These are phyloP conservation scores for Clavariopsis aquatica DNA, from an alignment of 495 filamentous ascomycete species.

Conservation along the genomic window DNA sequence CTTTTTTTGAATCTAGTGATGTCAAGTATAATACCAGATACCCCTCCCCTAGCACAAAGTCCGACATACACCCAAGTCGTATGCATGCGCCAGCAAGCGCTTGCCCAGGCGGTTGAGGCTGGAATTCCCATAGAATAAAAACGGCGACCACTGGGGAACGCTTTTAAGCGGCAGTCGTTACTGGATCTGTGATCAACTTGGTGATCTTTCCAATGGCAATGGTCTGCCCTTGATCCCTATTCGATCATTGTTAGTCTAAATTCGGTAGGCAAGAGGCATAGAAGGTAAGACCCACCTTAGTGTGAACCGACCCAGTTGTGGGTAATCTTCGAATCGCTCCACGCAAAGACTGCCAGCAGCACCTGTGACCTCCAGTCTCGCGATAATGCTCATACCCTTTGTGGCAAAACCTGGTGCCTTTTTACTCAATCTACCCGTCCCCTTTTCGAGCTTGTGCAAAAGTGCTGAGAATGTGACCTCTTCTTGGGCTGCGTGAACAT, in stretches of 20 bases:
- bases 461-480: conserved; percentile 86
- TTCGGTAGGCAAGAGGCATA: not conserved
- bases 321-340: conserved; percentile 89
- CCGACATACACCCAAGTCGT: not conserved
- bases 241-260: not conserved
- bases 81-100: not conserved
- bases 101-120: not conserved
- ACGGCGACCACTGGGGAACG: not conserved
- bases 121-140: not conserved
- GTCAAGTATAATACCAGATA: not conserved
- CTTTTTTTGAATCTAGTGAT: not conserved
- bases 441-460: conserved; percentile 94
- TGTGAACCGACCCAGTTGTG: conserved; percentile 92
- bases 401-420: conserved; percentile 86
- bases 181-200: conserved; percentile 62
- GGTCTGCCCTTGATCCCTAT: conserved; percentile 72
- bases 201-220: conserved; percentile 97
- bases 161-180: conserved; percentile 23
- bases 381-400: conserved; percentile 91
- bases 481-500: conserved; percentile 89
- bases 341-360: conserved; percentile 86
- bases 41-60: not conserved
- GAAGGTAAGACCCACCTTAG: conserved; percentile 62
- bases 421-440: conserved; percentile 92
- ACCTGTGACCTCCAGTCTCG: conserved; percentile 79